These are phyloP conservation scores for Colletotrichum gloeosporioides DNA, from an alignment of 2,329 filamentous ascomycete species.

Conservation along the genomic window DNA sequence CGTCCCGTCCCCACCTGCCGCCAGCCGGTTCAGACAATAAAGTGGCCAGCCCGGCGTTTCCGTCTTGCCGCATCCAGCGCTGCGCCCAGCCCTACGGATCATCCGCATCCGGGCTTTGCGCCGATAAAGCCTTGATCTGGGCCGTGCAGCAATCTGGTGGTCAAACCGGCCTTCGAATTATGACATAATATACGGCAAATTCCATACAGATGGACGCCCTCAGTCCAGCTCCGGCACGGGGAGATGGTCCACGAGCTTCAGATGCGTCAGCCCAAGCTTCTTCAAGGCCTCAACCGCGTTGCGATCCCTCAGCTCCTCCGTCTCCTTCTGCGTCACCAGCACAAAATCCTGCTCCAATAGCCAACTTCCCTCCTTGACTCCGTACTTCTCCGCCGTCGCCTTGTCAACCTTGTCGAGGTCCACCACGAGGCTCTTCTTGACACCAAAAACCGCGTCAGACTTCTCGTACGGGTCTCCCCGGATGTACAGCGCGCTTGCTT, in stretches of 20 bases:
- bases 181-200: not conserved
- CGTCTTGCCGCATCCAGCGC: not conserved
- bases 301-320: conserved; percentile 67
- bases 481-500: conserved; percentile 72
- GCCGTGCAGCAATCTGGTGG: not conserved
- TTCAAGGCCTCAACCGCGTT: conserved; percentile 70
- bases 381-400: conserved; percentile 64
- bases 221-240: conserved; percentile 71
- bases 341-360: conserved; percentile 79
- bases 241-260: conserved; percentile 78
- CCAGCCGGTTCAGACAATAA: not conserved
- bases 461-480: conserved; percentile 82
- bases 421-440: conserved; percentile 80
- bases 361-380: conserved; percentile 66
- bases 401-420: conserved; percentile 59
- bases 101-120: not conserved
- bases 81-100: not conserved
- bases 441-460: conserved; percentile 85
- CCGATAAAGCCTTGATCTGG: not conserved
- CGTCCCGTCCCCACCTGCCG: not conserved
- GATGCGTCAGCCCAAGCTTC: conserved; percentile 64
- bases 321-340: conserved; percentile 74
- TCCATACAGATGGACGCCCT: not conserved
- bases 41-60: not conserved
- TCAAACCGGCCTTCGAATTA: not conserved